Evolutionary conservation across 345 rosid species (phyloP), one percentile per base, ranked within the genome.

Genomic region (Hibiscus syriacus): DNA sequence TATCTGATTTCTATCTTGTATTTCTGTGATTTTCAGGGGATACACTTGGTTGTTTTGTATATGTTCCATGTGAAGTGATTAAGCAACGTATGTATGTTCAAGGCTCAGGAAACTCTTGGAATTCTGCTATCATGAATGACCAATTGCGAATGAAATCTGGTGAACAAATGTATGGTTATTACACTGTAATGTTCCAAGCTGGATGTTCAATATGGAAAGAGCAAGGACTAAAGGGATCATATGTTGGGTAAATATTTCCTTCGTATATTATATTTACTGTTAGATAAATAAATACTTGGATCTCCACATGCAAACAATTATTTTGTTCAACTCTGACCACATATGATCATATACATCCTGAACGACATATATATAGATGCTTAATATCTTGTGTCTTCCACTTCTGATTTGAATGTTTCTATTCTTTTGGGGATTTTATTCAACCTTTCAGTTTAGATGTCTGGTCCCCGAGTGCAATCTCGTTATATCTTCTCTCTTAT

Each of bases 1-100:
- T n/a, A n/a, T n/a, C n/a, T n/a, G 58, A 41, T 70, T 60, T 76
- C 23, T 70, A 36, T 64, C 68, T 72, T 73, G 66, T 75, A 65
- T 26, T 71, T 72, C 68, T 75, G 27, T 80, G 64, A 55, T 46
- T 79, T 78, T 75, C 85, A 92, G 98, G 98, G 34, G 98, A 92
- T 78, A 88, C 98, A 19, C 87, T 92, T 72, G 98, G 97, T 80
- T 92, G 97, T 60, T n/a, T n/a, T n/a, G n/a, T n/a, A n/a, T n/a
- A n/a, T n/a, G n/a, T n/a, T n/a, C n/a, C n/a, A n/a, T n/a, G n/a
- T n/a, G n/a, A n/a, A n/a, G n/a, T n/a, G n/a, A n/a, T n/a, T n/a
- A n/a, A n/a, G n/a, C n/a, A n/a, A n/a, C n/a, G n/a, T n/a, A n/a
- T n/a, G n/a, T n/a, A n/a, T n/a, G n/a, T n/a, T n/a, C n/a, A n/a